A percentile compares a stretch with the other conserved stretches of the same genome.
phyloP scores from a whole-genome alignment of 139 green algal genomes.

The Chlorella vulgaris region DNA sequence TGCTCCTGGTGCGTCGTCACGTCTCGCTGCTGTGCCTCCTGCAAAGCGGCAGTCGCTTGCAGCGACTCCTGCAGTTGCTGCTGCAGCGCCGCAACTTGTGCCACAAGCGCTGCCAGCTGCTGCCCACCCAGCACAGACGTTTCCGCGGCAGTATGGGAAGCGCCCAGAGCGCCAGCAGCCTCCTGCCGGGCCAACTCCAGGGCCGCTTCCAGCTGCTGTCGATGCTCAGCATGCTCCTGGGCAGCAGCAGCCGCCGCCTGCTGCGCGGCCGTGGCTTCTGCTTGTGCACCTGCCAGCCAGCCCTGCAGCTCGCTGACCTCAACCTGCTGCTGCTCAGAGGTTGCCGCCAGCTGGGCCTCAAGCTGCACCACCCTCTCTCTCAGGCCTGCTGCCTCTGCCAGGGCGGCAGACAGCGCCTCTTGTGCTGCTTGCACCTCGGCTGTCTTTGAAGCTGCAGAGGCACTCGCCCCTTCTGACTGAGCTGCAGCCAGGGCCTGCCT shows the following conservation, averaged over 20 bases:
- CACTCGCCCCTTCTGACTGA: background rate
- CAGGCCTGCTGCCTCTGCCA: background rate
- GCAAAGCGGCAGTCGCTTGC: background rate
- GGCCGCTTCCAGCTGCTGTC: constrained; percentile 1
- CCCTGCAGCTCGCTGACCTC: background rate
- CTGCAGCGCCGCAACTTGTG: background rate
- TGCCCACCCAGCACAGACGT: background rate
- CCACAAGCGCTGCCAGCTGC: background rate
- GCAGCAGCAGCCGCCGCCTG: background rate
- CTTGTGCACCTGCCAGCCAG: constrained; percentile 12
- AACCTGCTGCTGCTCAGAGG: constrained; percentile 24
- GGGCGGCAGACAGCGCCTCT: background rate
- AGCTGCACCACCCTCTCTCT: background rate
- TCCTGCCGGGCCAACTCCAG: background rate
- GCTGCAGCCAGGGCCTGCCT: background rate
- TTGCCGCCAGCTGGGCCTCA: background rate
- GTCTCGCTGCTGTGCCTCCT: background rate
- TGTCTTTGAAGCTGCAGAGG: background rate
- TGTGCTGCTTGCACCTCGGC: too few relatives aligned
- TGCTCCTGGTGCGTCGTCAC: too few relatives aligned
- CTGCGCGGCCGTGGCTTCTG: background rate
- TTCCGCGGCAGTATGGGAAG: background rate
- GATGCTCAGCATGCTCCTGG: background rate
- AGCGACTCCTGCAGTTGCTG: constrained; percentile 7
- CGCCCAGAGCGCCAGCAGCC: background rate